A percentile compares a stretch with the other conserved stretches of the same genome.
Conservation (phyloP, 352 stramenopile genomes). For the Labyrinthula sp. region DNA sequence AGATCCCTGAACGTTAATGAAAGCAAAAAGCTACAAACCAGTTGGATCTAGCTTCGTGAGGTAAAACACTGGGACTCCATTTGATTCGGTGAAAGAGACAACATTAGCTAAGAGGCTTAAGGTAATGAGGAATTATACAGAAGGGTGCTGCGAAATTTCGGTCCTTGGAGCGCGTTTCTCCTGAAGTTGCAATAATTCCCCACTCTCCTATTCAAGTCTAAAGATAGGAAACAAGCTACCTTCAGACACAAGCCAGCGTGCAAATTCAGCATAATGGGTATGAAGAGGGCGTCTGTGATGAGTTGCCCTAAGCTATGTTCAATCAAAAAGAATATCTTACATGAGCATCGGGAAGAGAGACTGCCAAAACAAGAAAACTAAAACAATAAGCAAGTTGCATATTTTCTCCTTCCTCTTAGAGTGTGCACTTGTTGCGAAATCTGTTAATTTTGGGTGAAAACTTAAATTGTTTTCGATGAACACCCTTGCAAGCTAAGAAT, state of each 20-base stretch:
- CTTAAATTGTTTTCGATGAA: no score
- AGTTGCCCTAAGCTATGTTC: no score
- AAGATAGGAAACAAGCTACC: background rate
- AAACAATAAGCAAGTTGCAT: no score
- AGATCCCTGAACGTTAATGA: slow-evolving; percentile 12
- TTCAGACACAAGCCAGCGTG: slow-evolving; percentile 15
- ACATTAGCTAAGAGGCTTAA: slow-evolving; percentile 14
- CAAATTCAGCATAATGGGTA: slow-evolving; percentile 16
- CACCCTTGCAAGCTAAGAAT: no score
- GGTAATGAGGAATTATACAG: no score
- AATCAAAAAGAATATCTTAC: no score
- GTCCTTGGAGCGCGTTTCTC: background rate
- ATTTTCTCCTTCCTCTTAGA: no score
- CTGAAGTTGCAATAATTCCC: slow-evolving; percentile 1
- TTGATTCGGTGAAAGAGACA: slow-evolving; percentile 6
- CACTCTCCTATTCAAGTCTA: slow-evolving; percentile 2
- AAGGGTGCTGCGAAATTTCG: background rate
- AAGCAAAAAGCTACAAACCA: slow-evolving; percentile 4
- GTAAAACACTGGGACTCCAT: slow-evolving; percentile 11
- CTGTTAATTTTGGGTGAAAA: no score
- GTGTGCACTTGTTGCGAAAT: no score
- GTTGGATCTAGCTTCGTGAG: background rate
- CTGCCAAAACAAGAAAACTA: no score
- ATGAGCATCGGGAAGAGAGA: no score
- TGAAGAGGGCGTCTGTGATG: background rate